These are phyloP conservation scores for Pleurotus ostreatus DNA, from an alignment of 768 basidiomycete species.

Conservation along the genomic window DNA sequence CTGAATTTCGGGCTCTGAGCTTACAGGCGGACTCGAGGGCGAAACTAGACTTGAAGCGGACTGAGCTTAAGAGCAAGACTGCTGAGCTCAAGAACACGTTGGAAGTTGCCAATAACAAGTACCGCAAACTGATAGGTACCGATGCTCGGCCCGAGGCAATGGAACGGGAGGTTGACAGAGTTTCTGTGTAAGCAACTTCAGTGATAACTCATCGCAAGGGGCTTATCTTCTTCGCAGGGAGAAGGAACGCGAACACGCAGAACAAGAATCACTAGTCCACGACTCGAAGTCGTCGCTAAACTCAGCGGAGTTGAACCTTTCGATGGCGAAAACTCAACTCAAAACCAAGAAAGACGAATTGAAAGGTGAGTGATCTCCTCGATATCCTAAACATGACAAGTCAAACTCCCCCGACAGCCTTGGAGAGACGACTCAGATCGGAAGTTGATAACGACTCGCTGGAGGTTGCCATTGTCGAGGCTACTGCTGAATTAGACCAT, in stretches of 20 bases:
- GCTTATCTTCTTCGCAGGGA: slow-evolving; percentile 36
- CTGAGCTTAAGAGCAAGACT: slow-evolving; percentile 60
- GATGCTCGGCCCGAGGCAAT: slow-evolving; percentile 61
- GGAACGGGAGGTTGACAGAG: slow-evolving; percentile 66
- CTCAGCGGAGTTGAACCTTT: slow-evolving; percentile 58
- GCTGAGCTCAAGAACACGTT: slow-evolving; percentile 68
- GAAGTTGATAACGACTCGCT: slow-evolving; percentile 31
- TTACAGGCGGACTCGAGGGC: slow-evolving; percentile 80
- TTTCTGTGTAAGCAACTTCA: slow-evolving; percentile 44
- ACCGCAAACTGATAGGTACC: slow-evolving; percentile 58
- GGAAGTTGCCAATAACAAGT: slow-evolving; percentile 54
- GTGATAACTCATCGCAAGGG: not conserved
- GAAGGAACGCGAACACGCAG: slow-evolving; percentile 59
- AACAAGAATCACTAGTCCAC: slow-evolving; percentile 39
- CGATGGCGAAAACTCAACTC: slow-evolving; percentile 56
- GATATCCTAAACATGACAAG: not conserved
- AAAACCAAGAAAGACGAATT: slow-evolving; percentile 60
- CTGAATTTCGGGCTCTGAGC: slow-evolving; percentile 68
- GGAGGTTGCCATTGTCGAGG: slow-evolving; percentile 46
- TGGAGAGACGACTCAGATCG: slow-evolving; percentile 44
- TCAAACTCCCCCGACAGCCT: not conserved
- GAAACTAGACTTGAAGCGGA: slow-evolving; percentile 68
- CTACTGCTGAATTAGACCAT: slow-evolving; percentile 36
- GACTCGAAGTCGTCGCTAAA: slow-evolving; percentile 56
- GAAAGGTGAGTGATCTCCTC: slow-evolving; percentile 41